A percentile compares a stretch with the other conserved stretches of the same genome.
Conservation (phyloP, 2,329 filamentous ascomycete species). For the Fusarium subtropicale region DNA sequence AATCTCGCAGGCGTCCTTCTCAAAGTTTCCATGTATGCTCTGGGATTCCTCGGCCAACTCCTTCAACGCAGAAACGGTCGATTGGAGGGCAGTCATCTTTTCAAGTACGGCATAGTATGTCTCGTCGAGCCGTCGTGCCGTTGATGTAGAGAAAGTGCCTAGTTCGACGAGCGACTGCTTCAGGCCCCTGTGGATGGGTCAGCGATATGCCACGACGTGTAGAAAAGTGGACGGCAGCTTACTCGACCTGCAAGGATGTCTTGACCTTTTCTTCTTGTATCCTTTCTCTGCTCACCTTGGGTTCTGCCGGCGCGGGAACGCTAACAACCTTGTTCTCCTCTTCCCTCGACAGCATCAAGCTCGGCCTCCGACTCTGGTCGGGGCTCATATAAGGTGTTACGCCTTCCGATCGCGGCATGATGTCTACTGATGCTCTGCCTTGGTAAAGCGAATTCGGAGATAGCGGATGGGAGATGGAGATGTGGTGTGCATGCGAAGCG, state of each 20-base stretch:
- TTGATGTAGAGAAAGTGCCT: constrained; percentile 68
- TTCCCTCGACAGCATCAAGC: constrained; percentile 52
- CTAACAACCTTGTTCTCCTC: constrained; percentile 42
- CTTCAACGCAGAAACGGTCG: constrained; percentile 72
- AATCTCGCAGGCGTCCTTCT: constrained; percentile 68
- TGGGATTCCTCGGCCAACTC: constrained; percentile 73
- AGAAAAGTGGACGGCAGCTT: constrained; percentile 19
- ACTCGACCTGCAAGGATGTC: constrained; percentile 51
- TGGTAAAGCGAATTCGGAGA: constrained; percentile 47
- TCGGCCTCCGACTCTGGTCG: constrained; percentile 58
- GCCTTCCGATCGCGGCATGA: constrained; percentile 58
- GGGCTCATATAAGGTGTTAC: constrained; percentile 58
- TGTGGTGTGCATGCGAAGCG: constrained; percentile 33
- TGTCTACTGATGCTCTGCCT: constrained; percentile 58
- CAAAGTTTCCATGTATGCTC: constrained; percentile 69
- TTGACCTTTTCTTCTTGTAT: constrained; percentile 54
- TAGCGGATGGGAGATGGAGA: constrained; percentile 34
- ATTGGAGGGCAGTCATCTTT: constrained; percentile 72
- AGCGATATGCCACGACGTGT: constrained; percentile 28
- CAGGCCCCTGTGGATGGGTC: constrained; percentile 55
- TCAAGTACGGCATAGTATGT: constrained; percentile 80
- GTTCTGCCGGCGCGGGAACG: constrained; percentile 28
- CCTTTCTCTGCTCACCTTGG: constrained; percentile 51
- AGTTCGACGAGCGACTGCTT: constrained; percentile 66
- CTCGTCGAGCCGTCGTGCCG: constrained; percentile 75